Conservation (phyloP, 768 basidiomycete species). For the Termitomyces sp. region DNA sequence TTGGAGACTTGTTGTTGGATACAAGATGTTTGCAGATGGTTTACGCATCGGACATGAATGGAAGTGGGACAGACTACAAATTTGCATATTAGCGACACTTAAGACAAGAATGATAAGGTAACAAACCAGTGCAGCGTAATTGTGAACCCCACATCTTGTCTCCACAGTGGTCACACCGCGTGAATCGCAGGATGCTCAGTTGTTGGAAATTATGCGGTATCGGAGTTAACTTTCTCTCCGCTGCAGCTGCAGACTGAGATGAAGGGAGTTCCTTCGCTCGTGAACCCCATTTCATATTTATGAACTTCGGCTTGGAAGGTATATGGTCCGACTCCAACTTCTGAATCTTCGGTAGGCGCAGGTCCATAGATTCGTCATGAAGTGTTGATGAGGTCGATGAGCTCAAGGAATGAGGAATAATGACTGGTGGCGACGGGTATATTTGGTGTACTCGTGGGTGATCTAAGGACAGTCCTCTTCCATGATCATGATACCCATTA, state of each 20-base stretch:
- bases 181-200: conserved; percentile 80
- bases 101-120: neutral
- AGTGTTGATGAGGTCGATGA: conserved; percentile 42
- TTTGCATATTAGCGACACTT: neutral
- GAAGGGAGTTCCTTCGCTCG: conserved; percentile 42
- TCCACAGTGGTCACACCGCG: conserved; percentile 91
- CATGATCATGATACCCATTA: conserved; percentile 20
- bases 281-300: conserved; percentile 67
- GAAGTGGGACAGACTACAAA: conserved; percentile 72
- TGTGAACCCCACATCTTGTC: conserved; percentile 99
- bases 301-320: conserved; percentile 52
- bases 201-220: conserved; percentile 86
- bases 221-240: conserved; percentile 30
- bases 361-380: conserved; percentile 43
- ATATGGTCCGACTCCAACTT: conserved; percentile 44
- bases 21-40: conserved; percentile 63
- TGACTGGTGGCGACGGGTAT: conserved; percentile 23
- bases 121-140: conserved; percentile 79
- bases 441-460: conserved; percentile 19
- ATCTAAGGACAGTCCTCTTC: conserved; percentile 21
- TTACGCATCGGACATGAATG: conserved; percentile 83
- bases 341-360: conserved; percentile 29
- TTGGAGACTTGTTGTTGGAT: conserved; percentile 30
- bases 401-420: conserved; percentile 31
- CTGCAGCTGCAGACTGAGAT: conserved; percentile 18